These are phyloP conservation scores for Albizia julibrissin DNA, from an alignment of 306 rosid genomes.

Conservation along the genomic window DNA sequence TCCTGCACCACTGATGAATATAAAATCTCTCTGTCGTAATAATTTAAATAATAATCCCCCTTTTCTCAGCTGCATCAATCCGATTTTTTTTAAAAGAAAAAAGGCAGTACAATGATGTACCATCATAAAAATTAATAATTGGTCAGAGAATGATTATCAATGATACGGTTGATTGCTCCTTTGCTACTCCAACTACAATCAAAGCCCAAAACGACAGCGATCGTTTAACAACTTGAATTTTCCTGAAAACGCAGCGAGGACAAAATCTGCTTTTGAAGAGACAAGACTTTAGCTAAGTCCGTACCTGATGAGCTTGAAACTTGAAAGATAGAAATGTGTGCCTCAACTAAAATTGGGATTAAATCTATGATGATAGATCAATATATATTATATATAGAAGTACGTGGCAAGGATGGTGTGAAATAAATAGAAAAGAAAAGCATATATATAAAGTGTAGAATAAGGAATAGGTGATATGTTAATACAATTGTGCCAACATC, in stretches of 20 bases:
- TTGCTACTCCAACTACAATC: background rate
- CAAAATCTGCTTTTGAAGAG: background rate
- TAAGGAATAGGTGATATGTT: background rate
- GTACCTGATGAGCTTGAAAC: background rate
- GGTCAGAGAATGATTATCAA: slow-evolving; percentile 39
- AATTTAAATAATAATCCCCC: slow-evolving; percentile 35
- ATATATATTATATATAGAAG: background rate
- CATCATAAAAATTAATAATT: slow-evolving; percentile 38
- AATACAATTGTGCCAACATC: background rate
- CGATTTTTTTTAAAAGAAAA: background rate
- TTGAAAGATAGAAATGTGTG: background rate
- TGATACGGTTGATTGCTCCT: slow-evolving; percentile 36
- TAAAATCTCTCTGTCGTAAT: slow-evolving; percentile 21
- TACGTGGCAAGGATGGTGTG: background rate
- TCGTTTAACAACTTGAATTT: background rate
- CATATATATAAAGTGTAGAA: background rate
- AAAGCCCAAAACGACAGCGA: background rate
- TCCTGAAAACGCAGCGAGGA: background rate
- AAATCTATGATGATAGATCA: background rate
- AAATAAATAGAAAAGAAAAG: background rate
- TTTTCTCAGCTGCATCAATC: slow-evolving; percentile 38
- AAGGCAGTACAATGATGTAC: slow-evolving; percentile 29
- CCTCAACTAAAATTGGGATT: background rate
- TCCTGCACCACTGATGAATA: background rate
- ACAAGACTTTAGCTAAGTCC: background rate